Evolutionary conservation across 1,139 yeast species (phyloP).

Genomic region (Lizanozyma gosingica): DNA sequence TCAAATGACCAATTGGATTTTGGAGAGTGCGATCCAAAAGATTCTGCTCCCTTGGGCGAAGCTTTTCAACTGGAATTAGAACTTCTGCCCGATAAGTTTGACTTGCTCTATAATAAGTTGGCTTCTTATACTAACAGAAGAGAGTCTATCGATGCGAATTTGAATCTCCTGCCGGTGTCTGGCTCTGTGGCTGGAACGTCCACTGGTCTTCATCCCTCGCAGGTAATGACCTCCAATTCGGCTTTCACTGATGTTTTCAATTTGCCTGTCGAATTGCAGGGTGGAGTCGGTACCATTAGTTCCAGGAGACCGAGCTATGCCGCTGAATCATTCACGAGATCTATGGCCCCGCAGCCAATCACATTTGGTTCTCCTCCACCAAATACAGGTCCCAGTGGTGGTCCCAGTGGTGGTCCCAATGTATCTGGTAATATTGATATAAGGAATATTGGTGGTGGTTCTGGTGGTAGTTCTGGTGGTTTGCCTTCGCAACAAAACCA

Average conservation of each 20-base stretch:
- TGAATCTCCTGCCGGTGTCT: neutral
- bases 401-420: too few relatives aligned
- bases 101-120: neutral
- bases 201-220: neutral
- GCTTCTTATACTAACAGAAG: neutral
- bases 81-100: neutral
- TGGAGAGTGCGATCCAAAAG: neutral
- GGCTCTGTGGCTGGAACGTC: too few relatives aligned
- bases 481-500: neutral
- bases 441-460: too few relatives aligned
- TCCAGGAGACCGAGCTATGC: constrained; percentile 60
- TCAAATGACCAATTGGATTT: neutral
- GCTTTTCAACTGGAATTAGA: neutral
- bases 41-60: neutral
- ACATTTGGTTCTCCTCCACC: neutral
- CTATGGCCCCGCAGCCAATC: constrained; percentile 8
- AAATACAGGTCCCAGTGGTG: too few relatives aligned
- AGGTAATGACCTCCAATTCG: neutral
- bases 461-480: too few relatives aligned
- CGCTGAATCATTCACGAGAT: constrained; percentile 48
- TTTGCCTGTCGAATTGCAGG: constrained; percentile 53
- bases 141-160: neutral
- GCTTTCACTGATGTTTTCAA: constrained; percentile 23
- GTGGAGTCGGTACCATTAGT: constrained; percentile 53
- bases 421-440: too few relatives aligned